Evolutionary conservation across 2,329 filamentous ascomycete genomes (phyloP).

Genomic region (Aspergillus japonicus): DNA sequence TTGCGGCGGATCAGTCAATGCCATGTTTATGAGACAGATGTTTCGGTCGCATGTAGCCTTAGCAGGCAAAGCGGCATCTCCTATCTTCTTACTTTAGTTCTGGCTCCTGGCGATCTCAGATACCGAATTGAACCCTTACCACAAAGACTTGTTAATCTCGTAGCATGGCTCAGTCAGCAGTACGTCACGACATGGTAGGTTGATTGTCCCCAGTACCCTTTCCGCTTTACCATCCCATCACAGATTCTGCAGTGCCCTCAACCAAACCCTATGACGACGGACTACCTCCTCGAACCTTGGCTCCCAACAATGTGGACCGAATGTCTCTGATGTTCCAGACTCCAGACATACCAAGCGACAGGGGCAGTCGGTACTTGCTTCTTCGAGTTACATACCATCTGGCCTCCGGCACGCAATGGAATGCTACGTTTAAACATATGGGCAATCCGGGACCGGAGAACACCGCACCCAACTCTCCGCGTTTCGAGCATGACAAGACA

Average conservation of each 20-base stretch:
- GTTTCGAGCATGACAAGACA: too few relatives aligned
- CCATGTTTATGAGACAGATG: conserved; percentile 17
- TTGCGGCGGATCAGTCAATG: conserved; percentile 2
- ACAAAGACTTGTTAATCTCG: not conserved
- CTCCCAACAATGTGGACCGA: not conserved
- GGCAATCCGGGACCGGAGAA: too few relatives aligned
- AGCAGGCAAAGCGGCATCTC: conserved; percentile 7
- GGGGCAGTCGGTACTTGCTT: not conserved
- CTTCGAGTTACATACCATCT: not conserved
- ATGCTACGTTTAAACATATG: not conserved
- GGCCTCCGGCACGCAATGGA: not conserved
- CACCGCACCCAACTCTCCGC: too few relatives aligned
- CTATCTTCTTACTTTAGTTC: conserved; percentile 14
- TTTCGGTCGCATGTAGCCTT: conserved; percentile 8
- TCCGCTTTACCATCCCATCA: too few relatives aligned
- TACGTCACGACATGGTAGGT: not conserved
- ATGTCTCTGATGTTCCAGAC: not conserved
- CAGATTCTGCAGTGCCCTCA: not conserved
- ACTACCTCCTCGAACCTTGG: not conserved
- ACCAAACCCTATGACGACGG: not conserved
- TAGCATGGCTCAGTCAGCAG: not conserved
- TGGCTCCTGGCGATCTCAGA: conserved; percentile 22
- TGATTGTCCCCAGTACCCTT: not conserved
- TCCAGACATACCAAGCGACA: not conserved
- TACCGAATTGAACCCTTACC: not conserved